Evolutionary conservation across 768 basidiomycete species (phyloP), one percentile per base, ranked within the genome.

Genomic region (Suillus americanus): DNA sequence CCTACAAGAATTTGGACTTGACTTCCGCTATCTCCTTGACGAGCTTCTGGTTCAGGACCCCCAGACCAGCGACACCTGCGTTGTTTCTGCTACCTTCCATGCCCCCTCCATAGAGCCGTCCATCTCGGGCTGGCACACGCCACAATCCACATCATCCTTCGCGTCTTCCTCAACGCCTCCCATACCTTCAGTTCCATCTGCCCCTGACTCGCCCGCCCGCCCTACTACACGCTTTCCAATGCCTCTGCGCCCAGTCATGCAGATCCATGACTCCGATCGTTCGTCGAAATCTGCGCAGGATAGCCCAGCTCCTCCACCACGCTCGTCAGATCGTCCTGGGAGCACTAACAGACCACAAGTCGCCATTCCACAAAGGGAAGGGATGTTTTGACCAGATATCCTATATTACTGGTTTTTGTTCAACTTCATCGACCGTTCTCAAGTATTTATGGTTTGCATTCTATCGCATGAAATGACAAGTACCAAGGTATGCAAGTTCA

Each of bases 1-100:
- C 18, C 81, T 98, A 7, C 89, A 94, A 79, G 96, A 98, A 70
- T 94, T 89, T 71, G 96, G 96, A 2, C 86, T 98, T 41, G 96
- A 97, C 78, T 97, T 98, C 74, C 90, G 91, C 28, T 95, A 90
- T 79, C 81, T 97, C n/a, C 81, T 98, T n/a, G 88, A 93, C 40
- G 82, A 84, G n/a, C 79, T 91, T 4, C 81, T 93, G 1, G 76
- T 82, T 14, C 82, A 83, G 62, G 76, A 81, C 25, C 84, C 86
- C 2, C 84, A 83, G 69, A 72, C 79, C 14, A 72, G 74, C 70
- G 13, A 70, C 76, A 33, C 73, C 75, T 13, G 63, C 75, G 28
- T 71, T 82, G 60, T 63, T 67, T 60, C 62, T 23, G 62, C 72
- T 56, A 63, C 28, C 54, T 18, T 74, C 66, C 62, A 43, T 23